These are phyloP conservation scores for Ceratobasidium sp. DNA, from an alignment of 1,284 basidiomycete genomes.

Conservation along the genomic window DNA sequence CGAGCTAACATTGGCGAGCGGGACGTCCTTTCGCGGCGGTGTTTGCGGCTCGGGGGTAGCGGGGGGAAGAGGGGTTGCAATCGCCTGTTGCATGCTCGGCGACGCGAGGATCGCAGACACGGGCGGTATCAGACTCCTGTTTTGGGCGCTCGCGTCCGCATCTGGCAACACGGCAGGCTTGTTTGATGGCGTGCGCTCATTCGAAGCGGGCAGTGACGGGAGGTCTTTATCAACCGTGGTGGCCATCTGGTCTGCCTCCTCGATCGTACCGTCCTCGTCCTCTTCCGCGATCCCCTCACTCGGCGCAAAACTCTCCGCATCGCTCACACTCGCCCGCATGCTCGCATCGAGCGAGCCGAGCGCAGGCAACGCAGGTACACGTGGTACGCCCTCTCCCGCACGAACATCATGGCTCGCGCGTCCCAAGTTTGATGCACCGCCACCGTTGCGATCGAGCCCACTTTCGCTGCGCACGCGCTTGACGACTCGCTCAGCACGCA, in stretches of 20 bases:
- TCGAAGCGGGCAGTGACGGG: constrained; percentile 22
- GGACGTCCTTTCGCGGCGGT: constrained; percentile 17
- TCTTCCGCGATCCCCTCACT: constrained; percentile 36
- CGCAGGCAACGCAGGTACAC: constrained; percentile 6
- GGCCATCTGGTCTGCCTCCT: constrained; percentile 9
- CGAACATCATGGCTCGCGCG: constrained; percentile 43
- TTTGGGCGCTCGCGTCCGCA: constrained; percentile 7
- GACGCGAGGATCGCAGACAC: constrained; percentile 33
- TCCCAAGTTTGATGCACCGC: constrained; percentile 45
- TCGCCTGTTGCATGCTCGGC: constrained; percentile 36
- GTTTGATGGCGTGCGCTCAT: constrained; percentile 20
- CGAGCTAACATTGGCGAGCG: background rate
- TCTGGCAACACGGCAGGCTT: constrained; percentile 15
- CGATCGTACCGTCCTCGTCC: constrained; percentile 28
- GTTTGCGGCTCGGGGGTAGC: constrained; percentile 27
- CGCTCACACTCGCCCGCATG: constrained; percentile 35
- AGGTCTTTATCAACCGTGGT: constrained; percentile 19
- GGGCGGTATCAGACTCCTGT: constrained; percentile 17
- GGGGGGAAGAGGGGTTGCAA: constrained; percentile 30
- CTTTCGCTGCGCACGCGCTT: constrained; percentile 80
- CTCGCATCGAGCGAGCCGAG: background rate
- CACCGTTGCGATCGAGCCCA: constrained; percentile 48
- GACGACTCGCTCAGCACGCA: constrained; percentile 83
- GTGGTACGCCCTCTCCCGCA: constrained; percentile 40
- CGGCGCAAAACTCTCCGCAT: constrained; percentile 19